Conservation (phyloP, 768 basidiomycete species). For the Pholiota microspora region DNA sequence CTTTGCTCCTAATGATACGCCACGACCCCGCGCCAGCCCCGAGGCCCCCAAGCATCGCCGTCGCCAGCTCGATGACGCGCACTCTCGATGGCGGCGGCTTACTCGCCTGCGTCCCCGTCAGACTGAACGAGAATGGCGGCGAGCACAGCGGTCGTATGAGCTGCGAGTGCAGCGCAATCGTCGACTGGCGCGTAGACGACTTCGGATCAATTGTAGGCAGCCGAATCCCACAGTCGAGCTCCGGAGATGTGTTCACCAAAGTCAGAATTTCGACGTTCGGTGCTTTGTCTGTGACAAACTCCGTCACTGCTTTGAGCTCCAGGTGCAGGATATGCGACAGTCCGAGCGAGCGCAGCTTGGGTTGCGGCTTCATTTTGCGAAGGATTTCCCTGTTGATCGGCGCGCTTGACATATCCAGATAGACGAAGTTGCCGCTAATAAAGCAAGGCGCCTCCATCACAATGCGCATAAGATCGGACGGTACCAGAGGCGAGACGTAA, state of each 20-base stretch:
- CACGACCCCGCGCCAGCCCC: slow-evolving; percentile 83
- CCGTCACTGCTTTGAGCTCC: slow-evolving; percentile 58
- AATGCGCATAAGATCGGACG: slow-evolving; percentile 64
- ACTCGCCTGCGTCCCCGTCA: slow-evolving; percentile 31
- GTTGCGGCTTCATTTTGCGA: slow-evolving; percentile 58
- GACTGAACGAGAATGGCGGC: slow-evolving; percentile 70
- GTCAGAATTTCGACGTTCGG: slow-evolving; percentile 84
- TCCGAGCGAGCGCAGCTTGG: slow-evolving; percentile 81
- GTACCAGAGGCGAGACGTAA: slow-evolving; percentile 69
- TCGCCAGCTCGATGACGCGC: slow-evolving; percentile 84
- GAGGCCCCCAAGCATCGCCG: slow-evolving; percentile 64
- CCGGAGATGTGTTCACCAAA: slow-evolving; percentile 70
- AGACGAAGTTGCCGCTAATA: slow-evolving; percentile 66
- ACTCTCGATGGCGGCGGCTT: slow-evolving; percentile 64
- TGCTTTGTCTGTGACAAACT: slow-evolving; percentile 69
- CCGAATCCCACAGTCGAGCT: slow-evolving; percentile 60
- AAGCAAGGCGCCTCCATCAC: slow-evolving; percentile 80
- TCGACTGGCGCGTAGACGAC: slow-evolving; percentile 60
- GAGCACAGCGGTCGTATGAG: slow-evolving; percentile 80
- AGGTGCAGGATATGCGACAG: slow-evolving; percentile 82
- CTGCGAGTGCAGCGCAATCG: slow-evolving; percentile 72
- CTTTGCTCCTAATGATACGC: slow-evolving; percentile 90
- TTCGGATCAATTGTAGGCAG: slow-evolving; percentile 33
- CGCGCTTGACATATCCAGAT: slow-evolving; percentile 88
- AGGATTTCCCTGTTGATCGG: slow-evolving; percentile 63